These are phyloP conservation scores for Hymenoscyphus fraxineus DNA, from an alignment of 2,329 filamentous ascomycete species.

Conservation along the genomic window DNA sequence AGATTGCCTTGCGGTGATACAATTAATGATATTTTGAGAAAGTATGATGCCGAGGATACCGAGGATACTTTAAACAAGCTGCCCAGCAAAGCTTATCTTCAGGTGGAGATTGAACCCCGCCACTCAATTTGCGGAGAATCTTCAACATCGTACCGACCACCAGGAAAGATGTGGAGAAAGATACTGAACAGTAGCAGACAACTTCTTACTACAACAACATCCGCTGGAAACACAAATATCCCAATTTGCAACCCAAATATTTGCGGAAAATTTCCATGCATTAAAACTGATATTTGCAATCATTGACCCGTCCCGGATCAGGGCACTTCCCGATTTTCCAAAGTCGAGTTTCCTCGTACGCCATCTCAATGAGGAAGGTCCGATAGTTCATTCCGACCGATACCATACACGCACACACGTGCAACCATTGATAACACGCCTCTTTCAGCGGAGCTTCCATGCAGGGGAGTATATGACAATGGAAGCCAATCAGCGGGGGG, in stretches of 20 bases:
- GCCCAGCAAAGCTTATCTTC: conserved; percentile 1
- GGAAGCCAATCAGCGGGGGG: not conserved
- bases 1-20: not conserved
- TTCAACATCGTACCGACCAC: not conserved
- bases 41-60: not conserved
- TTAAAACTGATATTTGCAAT: too few relatives aligned
- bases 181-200: too few relatives aligned
- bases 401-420: conserved; percentile 1
- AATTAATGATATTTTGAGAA: not conserved
- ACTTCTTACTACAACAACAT: too few relatives aligned
- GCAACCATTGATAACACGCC: conserved; percentile 5
- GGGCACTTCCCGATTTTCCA: not conserved
- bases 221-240: too few relatives aligned
- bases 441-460: not conserved
- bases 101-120: not conserved
- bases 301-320: not conserved
- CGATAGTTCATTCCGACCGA: not conserved
- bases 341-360: not conserved
- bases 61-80: not conserved
- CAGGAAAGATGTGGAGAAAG: too few relatives aligned
- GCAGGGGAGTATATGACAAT: not conserved
- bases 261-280: too few relatives aligned
- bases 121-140: not conserved
- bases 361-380: conserved; percentile 8
- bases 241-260: too few relatives aligned